Evolutionary conservation across 2,329 filamentous ascomycete species (phyloP), one percentile per base, ranked within the genome.

Genomic region (Cercospora sesami): DNA sequence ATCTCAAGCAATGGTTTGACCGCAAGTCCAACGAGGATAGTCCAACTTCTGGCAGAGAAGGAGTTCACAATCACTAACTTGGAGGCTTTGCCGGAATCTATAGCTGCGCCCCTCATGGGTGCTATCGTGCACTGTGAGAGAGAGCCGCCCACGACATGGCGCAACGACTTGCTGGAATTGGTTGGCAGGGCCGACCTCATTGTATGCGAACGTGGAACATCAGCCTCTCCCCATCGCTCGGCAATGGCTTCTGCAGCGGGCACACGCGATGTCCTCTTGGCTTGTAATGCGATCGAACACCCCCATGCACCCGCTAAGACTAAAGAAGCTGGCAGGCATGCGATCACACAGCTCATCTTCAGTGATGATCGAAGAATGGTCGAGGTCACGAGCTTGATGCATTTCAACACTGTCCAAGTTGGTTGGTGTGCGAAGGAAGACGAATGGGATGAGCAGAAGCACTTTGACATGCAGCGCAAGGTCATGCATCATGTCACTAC

Each of bases 401-500:
- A 95, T 66, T 95, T 95, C 30, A 89, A 91, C 63, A 92, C 91
- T 75, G 85, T 92, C 14, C 89, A 94, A 51, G 83, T 92, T 10
- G 89, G 94, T n/a, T 90, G 91, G 62, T 90, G 94, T 69, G 85
- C 90, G 45, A 87, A 90, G 1, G 86, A 93, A 70, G 88, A 91
- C 0, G 87, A 88, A 48, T 95, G 92, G 91, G 87, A 90, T 23
- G 95, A 99, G 77, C 90, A 92, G 16, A 90, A 95, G 69, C 89
- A 96, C 66, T 83, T 99, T 9, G 95, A 99, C 77, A 92, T 91
- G 68, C 95, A 99, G 79, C 97, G 97, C 78, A 90, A 92, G 69
- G 84, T 97, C 33, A 94, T 95, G 67, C 91, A 95, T 68, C 90
- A 91, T 75, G 87, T 97, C 42, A 95, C 94, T 48, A 87, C 91